Evolutionary conservation across 164 flowering plant genomes (phyloP), one percentile per base, ranked within the genome.

Genomic region (Piper betle): DNA sequence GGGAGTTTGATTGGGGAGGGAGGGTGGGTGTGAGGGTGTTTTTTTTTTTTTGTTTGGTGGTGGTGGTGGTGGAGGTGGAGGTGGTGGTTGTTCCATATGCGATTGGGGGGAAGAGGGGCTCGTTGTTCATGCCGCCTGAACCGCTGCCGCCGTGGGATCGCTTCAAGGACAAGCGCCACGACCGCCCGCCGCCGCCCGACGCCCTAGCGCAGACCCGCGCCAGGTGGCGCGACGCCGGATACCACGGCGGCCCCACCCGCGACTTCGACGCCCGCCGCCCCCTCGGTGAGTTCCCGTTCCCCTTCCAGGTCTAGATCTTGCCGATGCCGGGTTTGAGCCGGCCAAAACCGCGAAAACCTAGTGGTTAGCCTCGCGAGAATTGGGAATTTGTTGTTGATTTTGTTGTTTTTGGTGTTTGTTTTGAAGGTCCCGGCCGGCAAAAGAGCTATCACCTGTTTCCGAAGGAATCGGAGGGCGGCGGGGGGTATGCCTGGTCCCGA

Each of bases 61-160:
- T 2, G 17, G 12, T 39, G 62, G 39, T 33, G 42, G 43, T 39
- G 6, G 19, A 15, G 33, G 4, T 56, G 16, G 19, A 19, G 19
- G 38, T 25, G 41, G 64, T 33, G 42, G 43, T 39, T 33, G 50
- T 20, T 37, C 79, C 77, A 71, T 72, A 80, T 80, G 84, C 79
- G 64, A 55, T 77, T 69, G 71, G 53, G 40, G 56, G 67, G 39
- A 57, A 59, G 46, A 46, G 15, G 15, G 11, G 50, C 33, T n/a
- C 25, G 58, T 11, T 33, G 74, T 83, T 80, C 75, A 88, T 88
- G 99, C 97, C 97, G 84, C 93, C 93, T 64, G 99, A 94, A 81
- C 87, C 88, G 59, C 72, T 82, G 55, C 59, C 82, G 46, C 59
- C 60, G 58, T 88, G 85, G 91, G 93, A 88, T 72, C 87, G 97